These are phyloP conservation scores for Pseudomonodictys pantanalensis DNA, from an alignment of 495 filamentous ascomycete species.

Conservation along the genomic window DNA sequence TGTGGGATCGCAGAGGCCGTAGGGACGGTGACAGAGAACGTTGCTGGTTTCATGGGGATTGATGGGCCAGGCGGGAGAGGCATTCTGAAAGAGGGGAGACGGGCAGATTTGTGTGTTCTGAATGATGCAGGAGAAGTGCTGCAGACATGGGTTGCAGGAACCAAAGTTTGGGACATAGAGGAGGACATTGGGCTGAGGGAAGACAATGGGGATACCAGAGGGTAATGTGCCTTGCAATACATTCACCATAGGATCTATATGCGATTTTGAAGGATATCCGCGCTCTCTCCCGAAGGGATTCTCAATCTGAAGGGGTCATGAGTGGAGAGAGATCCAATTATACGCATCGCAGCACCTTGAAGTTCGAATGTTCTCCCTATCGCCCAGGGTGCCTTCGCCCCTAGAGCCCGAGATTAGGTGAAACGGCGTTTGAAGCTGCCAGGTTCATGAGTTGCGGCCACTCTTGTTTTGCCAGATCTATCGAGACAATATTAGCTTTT, in stretches of 20 bases:
- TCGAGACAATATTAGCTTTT: background rate
- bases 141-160: slow-evolving; percentile 50
- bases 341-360: too few species aligned
- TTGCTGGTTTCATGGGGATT: slow-evolving; percentile 46
- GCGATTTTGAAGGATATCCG: too few species aligned
- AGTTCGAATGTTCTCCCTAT: too few species aligned
- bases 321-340: too few species aligned
- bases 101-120: slow-evolving; percentile 50
- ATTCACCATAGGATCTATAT: too few species aligned
- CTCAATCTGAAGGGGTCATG: too few species aligned
- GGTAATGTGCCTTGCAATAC: slow-evolving; percentile 2
- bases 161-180: slow-evolving; percentile 43
- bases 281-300: too few species aligned
- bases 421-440: background rate
- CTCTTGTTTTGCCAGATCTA: background rate
- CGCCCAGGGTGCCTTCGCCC: too few species aligned
- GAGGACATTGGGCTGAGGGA: slow-evolving; percentile 14
- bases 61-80: slow-evolving; percentile 39
- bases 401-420: background rate
- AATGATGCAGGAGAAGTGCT: slow-evolving; percentile 45
- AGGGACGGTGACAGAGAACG: slow-evolving; percentile 49
- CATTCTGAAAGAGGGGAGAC: slow-evolving; percentile 43
- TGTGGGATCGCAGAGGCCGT: slow-evolving; percentile 48
- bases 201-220: slow-evolving; percentile 18
- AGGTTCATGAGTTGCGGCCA: slow-evolving; percentile 7